A percentile compares a stretch with the other conserved stretches of the same genome.
phyloP scores from a whole-genome alignment of 306 rosid species.

The Trichosanthes cucumerina region DNA sequence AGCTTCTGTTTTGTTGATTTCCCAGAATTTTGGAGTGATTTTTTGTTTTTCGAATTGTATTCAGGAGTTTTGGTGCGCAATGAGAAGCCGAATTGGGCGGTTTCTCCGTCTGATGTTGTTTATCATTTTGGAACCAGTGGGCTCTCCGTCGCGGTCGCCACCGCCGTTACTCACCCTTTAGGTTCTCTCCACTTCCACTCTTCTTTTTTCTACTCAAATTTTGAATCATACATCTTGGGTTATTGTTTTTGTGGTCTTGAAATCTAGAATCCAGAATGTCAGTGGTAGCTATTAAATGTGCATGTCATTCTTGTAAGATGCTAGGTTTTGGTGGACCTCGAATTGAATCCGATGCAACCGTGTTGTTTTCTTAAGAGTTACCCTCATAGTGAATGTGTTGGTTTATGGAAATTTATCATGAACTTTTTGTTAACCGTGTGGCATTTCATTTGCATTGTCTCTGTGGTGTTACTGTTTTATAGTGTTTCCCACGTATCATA shows the following conservation, averaged over 20 bases:
- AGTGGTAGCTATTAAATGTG: not conserved
- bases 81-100: constrained; percentile 45
- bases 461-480: not conserved
- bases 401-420: not conserved
- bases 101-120: constrained; percentile 45
- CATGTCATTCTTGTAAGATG: not conserved
- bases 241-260: not conserved
- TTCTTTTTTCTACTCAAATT: not conserved
- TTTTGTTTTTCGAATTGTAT: not conserved
- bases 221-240: not conserved
- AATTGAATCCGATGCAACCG: not conserved
- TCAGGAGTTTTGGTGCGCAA: constrained; percentile 28
- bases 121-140: constrained; percentile 80
- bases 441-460: not conserved
- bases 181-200: constrained; percentile 19
- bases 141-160: constrained; percentile 69
- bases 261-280: not conserved
- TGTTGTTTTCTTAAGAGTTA: not conserved
- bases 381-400: not conserved
- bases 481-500: not conserved
- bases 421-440: not conserved
- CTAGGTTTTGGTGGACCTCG: not conserved
- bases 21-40: not conserved
- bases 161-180: constrained; percentile 73
- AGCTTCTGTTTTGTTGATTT: not conserved